Conservation (phyloP, 371 early-diverging fungal species). For the Apophysomyces elegans region DNA sequence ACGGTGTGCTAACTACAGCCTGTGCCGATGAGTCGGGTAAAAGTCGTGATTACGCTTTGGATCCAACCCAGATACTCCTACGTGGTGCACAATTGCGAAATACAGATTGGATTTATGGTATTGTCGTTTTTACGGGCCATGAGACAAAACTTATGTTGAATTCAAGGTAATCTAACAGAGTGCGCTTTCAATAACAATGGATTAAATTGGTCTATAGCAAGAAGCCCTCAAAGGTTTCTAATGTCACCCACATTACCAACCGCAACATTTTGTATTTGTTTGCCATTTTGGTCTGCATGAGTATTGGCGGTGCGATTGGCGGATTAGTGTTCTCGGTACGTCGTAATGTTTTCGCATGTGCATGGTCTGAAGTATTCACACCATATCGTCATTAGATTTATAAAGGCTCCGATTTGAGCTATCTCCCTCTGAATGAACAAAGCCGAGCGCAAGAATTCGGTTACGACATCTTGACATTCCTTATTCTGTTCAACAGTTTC, state of each 20-base stretch:
- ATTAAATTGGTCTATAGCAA: slow-evolving; percentile 33
- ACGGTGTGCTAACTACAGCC: slow-evolving; percentile 69
- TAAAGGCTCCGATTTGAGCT: slow-evolving; percentile 41
- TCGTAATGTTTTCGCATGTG: not conserved
- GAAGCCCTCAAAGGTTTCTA: slow-evolving; percentile 55
- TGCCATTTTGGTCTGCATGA: slow-evolving; percentile 80
- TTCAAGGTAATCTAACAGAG: slow-evolving; percentile 54
- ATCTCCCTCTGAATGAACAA: slow-evolving; percentile 31
- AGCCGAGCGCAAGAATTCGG: slow-evolving; percentile 58
- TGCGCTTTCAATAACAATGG: not conserved
- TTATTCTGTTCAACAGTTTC: slow-evolving; percentile 90
- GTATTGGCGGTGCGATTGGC: slow-evolving; percentile 85
- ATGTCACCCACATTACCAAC: slow-evolving; percentile 90
- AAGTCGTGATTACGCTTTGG: slow-evolving; percentile 66
- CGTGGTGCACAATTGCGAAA: slow-evolving; percentile 87
- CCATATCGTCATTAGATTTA: slow-evolving; percentile 31
- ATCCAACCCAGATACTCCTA: slow-evolving; percentile 81
- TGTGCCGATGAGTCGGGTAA: slow-evolving; percentile 59
- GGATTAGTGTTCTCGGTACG: slow-evolving; percentile 62
- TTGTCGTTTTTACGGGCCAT: slow-evolving; percentile 89
- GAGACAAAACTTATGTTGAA: slow-evolving; percentile 91
- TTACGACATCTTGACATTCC: slow-evolving; percentile 82
- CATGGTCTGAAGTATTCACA: not conserved
- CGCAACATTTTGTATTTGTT: slow-evolving; percentile 93
- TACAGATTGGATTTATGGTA: slow-evolving; percentile 85